These are phyloP conservation scores for Fraxinus sp. DNA, from an alignment of 305 asterid species.

Conservation along the genomic window DNA sequence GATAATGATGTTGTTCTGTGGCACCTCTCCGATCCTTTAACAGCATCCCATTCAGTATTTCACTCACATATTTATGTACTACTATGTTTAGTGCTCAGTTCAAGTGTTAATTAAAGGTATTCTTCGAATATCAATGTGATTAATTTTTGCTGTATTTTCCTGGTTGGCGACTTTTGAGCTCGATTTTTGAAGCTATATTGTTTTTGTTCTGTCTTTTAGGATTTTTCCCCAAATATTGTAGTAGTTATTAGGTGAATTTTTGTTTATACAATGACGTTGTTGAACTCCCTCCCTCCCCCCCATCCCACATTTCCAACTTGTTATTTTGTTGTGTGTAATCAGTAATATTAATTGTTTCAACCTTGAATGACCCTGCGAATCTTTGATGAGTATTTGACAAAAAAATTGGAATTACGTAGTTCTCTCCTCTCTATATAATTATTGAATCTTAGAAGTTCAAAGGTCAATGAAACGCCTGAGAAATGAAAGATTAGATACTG, in stretches of 20 bases:
- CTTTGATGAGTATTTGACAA: not conserved
- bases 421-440: not conserved
- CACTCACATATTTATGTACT: not conserved
- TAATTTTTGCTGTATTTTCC: not conserved
- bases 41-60: not conserved
- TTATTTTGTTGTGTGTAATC: not conserved
- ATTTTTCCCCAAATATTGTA: not conserved
- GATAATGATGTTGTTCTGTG: conserved; percentile 33
- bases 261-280: not conserved
- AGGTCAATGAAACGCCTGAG: not conserved
- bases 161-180: not conserved
- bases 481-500: not conserved
- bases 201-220: not conserved
- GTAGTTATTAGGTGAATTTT: not conserved
- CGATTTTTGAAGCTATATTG: conserved; percentile 25
- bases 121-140: conserved; percentile 5
- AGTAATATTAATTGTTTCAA: not conserved
- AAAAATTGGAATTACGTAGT: not conserved
- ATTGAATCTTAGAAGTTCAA: not conserved
- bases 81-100: conserved; percentile 26
- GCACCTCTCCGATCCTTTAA: conserved; percentile 29
- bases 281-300: not conserved
- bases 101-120: conserved; percentile 32
- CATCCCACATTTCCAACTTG: not conserved
- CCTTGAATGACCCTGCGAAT: not conserved